These are phyloP conservation scores for Stylosanthes scabra DNA, from an alignment of 331 rosid genomes.

Conservation along the genomic window DNA sequence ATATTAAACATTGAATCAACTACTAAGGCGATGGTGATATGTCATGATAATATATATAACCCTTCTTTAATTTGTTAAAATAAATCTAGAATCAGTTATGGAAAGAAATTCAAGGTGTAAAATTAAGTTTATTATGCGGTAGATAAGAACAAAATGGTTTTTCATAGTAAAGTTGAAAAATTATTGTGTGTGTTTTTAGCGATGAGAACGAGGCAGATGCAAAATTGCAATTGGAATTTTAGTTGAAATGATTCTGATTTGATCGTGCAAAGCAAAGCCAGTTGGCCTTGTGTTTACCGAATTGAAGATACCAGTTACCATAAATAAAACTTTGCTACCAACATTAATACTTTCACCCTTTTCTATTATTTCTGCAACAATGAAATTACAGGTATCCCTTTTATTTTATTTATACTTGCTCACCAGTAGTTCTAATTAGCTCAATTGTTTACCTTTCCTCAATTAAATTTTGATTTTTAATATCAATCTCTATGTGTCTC, in stretches of 20 bases:
- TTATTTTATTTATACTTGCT: neutral
- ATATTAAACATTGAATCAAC: too few species aligned
- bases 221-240: neutral
- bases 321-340: neutral
- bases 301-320: neutral
- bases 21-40: too few species aligned
- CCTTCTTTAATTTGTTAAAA: too few species aligned
- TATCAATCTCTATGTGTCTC: neutral
- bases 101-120: too few species aligned
- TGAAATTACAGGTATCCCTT: neutral
- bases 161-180: neutral
- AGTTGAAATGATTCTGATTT: neutral
- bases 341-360: neutral
- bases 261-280: neutral
- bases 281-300: conserved; percentile 13
- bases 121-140: too few species aligned
- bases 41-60: too few species aligned
- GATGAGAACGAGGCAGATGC: neutral
- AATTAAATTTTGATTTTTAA: neutral
- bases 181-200: neutral
- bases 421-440: neutral
- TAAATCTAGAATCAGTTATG: too few species aligned
- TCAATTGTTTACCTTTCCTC: neutral
- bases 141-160: too few species aligned
- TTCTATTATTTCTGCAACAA: neutral